Percentiles rank a stretch among this genome's conserved stretches.
phyloP scores from a whole-genome alignment of 768 basidiomycete genomes.

The Hydnum rufescens region DNA sequence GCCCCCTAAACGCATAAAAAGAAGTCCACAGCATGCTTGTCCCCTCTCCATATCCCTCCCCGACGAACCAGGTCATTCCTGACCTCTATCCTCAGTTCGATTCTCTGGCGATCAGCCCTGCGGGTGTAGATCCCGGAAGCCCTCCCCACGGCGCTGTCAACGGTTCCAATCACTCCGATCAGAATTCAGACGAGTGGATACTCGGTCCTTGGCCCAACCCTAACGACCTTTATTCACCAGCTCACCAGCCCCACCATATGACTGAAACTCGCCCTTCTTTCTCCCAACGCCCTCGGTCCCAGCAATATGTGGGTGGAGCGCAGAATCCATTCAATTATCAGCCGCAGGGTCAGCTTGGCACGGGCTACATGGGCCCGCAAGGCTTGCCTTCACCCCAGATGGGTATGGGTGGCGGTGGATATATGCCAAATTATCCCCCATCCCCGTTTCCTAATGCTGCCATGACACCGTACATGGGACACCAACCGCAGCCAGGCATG shows the following conservation, averaged over 20 bases:
- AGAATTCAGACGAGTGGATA: conserved; percentile 1
- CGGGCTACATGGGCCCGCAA: not conserved
- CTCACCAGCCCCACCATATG: no score
- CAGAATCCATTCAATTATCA: not conserved
- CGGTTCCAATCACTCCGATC: not conserved
- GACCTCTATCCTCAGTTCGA: not conserved
- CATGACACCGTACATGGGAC: not conserved
- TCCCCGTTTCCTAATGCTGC: not conserved
- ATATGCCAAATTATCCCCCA: not conserved
- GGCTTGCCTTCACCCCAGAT: not conserved
- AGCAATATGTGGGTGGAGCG: not conserved
- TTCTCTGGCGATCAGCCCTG: not conserved
- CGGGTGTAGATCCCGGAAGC: not conserved
- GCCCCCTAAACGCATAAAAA: not conserved
- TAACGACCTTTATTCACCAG: not conserved
- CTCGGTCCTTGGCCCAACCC: not conserved
- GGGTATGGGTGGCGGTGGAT: not conserved
- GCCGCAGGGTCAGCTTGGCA: not conserved
- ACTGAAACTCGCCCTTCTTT: no score
- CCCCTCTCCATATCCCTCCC: not conserved
- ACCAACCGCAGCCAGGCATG: not conserved
- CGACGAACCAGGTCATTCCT: not conserved
- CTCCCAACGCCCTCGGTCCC: not conserved
- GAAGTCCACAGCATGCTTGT: not conserved
- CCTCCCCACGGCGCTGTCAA: not conserved